Evolutionary conservation across 306 rosid species (phyloP), one percentile per base, ranked within the genome.

Genomic region (Chamaecrista fasciculata): DNA sequence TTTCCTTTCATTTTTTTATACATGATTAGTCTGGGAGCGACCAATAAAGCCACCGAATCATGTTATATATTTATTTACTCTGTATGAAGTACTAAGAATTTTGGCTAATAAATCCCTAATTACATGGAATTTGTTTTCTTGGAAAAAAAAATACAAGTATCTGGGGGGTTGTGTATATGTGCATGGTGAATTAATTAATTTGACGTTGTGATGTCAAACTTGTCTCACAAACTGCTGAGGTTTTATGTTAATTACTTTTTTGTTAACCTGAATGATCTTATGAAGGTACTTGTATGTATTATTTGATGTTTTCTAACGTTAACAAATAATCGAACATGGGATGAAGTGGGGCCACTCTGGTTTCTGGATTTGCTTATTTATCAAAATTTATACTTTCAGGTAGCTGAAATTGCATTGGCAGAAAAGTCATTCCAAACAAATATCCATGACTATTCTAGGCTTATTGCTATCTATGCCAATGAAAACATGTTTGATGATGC

Each of bases 351-450:
- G 48, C 47, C 31, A 67, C 6, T 66, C 50, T 83, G 33, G 65
- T 21, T 49, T 59, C 8, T 48, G 44, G 63, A 44, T 67, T 43
- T 52, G 70, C 56, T 75, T 64, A 62, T 75, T 56, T 72, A 49
- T 67, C 48, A 66, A 81, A 75, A 61, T 25, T 31, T 75, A 63
- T 77, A 24, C 75, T 81, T 75, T 67, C 59, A 94, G 97, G 96
- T 91, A 24, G 90, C 97, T 70, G 97, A 94, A 76, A 79, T 77
- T 61, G 73, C 86, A 37, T 79, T 86, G 77, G 62, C 61, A 44
- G 91, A 88, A 80, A 88, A 86, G 86, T 86, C 99, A 70, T 88
- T 90, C 75, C 83, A 91, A 79, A 64, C 97, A 24, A 68, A 72
- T 63, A 68, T 81, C 66, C 82, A 81, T 70, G 99, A 94, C 78